A percentile compares a stretch with the other conserved stretches of the same genome.
Evolutionary conservation across 2,329 filamentous ascomycete species (phyloP).

Genomic region (Colletotrichum lupini): DNA sequence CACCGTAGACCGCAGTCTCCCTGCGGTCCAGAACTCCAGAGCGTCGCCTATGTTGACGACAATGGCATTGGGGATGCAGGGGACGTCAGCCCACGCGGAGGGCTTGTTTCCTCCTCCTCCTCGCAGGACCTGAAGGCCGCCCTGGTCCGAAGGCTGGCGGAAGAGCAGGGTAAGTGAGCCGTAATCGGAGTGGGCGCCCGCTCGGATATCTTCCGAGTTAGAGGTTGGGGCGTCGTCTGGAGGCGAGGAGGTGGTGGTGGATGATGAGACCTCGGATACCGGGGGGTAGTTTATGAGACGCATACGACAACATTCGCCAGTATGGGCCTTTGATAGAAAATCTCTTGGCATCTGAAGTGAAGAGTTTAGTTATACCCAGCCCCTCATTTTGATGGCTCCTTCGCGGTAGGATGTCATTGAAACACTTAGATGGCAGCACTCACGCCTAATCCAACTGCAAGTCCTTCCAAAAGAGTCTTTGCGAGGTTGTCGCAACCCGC

Average conservation of each 20-base stretch:
- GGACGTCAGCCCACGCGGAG: slow-evolving; percentile 58
- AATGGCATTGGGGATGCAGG: slow-evolving; percentile 58
- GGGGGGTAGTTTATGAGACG: slow-evolving; percentile 68
- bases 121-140: slow-evolving; percentile 85
- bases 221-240: slow-evolving; percentile 41
- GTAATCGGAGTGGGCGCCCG: slow-evolving; percentile 94
- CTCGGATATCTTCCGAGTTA: slow-evolving; percentile 74
- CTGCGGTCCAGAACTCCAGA: slow-evolving; percentile 89
- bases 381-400: neutral
- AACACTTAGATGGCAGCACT: slow-evolving; percentile 26
- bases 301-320: slow-evolving; percentile 48
- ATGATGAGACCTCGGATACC: slow-evolving; percentile 75
- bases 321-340: slow-evolving; percentile 66
- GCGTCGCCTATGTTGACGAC: slow-evolving; percentile 80
- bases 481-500: slow-evolving; percentile 20
- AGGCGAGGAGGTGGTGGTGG: slow-evolving; percentile 45
- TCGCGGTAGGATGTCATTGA: neutral
- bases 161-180: slow-evolving; percentile 81
- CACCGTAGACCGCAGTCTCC: slow-evolving; percentile 85
- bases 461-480: slow-evolving; percentile 43
- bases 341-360: slow-evolving; percentile 48
- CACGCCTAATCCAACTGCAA: slow-evolving; percentile 81
- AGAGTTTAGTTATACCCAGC: neutral
- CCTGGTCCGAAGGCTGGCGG: slow-evolving; percentile 77
- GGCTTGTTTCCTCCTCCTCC: slow-evolving; percentile 39